Evolutionary conservation across 1,139 yeast species (phyloP), one percentile per base, ranked within the genome.

Genomic region (Sugiyamaella xylanicola): DNA sequence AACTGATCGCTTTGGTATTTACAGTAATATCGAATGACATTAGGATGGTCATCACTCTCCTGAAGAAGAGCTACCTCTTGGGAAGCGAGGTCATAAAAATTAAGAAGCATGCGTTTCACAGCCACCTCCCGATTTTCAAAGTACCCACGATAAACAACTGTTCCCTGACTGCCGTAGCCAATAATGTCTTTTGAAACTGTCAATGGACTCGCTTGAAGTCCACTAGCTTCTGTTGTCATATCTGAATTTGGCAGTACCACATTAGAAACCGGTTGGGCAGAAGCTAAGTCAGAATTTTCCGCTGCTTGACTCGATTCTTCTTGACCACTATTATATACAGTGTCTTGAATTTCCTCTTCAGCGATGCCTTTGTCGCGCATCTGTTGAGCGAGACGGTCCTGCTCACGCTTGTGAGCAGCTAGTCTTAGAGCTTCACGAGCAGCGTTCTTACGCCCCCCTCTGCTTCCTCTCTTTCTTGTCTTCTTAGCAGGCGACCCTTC

Each of bases 121-220:
- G 99, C 99, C 8, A 95, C 99, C 1, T 95, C 96, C 52, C 99
- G 79, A 63, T 84, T 86, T 65, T 92, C 97, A 73, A 92, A 93
- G 2, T 83, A 80, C 0, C 99, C 99, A 67, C 87, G 83, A 69
- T 84, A 90, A 1, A 93, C 99, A 25, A 92, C 91, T 0, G 99
- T 93, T 29, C 99, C 99, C 66, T 93, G 97, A 1, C 97, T 90
- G 1, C 99, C 99, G 68, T 89, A 90, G 0, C 99, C 99, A 50
- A 93, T 73, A 21, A 91, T 80, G 45, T 81, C 83, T 61, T 87
- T 87, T 0, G 95, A 83, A 1, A 92, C 82, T 0, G 79, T 73
- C 58, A 90, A 72, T 53, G 83, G 84, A 55, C 81, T 83, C 59
- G 59, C 67, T 63, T 58, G 63, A 21, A 60, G 49, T 19, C 54